A percentile compares a stretch with the other conserved stretches of the same genome.
phyloP scores from a whole-genome alignment of 805 yeast species.

The Scheffersomyces stipitis region DNA sequence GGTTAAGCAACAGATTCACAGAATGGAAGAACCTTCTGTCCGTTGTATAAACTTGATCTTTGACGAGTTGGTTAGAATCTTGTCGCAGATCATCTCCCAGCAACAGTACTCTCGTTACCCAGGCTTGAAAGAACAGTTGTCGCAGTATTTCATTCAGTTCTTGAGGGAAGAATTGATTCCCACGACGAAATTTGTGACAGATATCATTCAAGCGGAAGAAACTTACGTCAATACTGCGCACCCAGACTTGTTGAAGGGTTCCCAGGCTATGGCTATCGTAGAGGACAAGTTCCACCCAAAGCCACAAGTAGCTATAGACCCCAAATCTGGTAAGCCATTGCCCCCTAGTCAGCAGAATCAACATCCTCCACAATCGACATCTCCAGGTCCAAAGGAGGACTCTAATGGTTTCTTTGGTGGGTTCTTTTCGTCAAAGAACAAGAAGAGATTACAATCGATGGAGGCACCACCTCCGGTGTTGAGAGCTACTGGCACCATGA shows the following conservation, averaged over 20 bases:
- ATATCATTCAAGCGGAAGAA: conserved; percentile 83
- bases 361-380: conserved; percentile 16
- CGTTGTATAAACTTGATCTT: conserved; percentile 88
- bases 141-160: conserved; percentile 74
- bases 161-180: conserved; percentile 79
- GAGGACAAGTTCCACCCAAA: conserved; percentile 80
- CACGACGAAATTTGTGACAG: conserved; percentile 80
- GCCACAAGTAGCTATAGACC: conserved; percentile 77
- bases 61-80: conserved; percentile 90
- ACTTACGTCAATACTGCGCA: conserved; percentile 97
- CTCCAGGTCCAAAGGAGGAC: conserved; percentile 40
- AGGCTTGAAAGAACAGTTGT: conserved; percentile 80
- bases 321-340: conserved; percentile 84
- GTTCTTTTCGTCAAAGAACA: conserved; percentile 87
- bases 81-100: conserved; percentile 74
- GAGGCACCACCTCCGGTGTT: conserved; percentile 97
- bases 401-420: conserved; percentile 90
- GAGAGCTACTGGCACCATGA: conserved; percentile 88
- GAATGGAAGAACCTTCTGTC: conserved; percentile 91
- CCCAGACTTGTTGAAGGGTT: conserved; percentile 92
- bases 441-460: conserved; percentile 90
- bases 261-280: conserved; percentile 91
- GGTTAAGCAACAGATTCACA: conserved; percentile 50
- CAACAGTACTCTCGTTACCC: conserved; percentile 90
- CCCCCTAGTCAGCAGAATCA: conserved; percentile 42